Evolutionary conservation across 108 stramenopile genomes (phyloP), one percentile per base, ranked within the genome.

Genomic region (Skeletonema potamos): DNA sequence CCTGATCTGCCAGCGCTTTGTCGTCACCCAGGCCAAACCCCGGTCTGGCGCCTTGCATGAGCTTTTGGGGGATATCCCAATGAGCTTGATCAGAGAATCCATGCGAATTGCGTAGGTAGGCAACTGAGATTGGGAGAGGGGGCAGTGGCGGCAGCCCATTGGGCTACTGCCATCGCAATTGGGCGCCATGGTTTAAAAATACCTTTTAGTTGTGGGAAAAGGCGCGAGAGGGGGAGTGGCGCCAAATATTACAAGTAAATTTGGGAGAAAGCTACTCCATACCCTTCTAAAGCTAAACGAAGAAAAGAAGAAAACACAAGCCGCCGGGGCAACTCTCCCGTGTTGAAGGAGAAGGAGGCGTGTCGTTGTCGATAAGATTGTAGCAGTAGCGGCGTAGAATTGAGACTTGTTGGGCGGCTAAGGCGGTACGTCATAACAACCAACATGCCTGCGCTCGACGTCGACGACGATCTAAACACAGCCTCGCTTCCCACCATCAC

Each of bases 401-500:
- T 32, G 30, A 32, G 4, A 4, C 6, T 32, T 32, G 30, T 32
- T 6, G 39, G 1, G 39, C 13, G 1, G 13, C 39, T 4, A 11
- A 44, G 43, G 17, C 43, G n/a, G n/a, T n/a, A n/a, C n/a, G n/a
- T n/a, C 22, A 44, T 18, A 8, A 44, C 2, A 18, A 44, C 17
- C 43, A 6, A 20, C 22, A 51, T 51, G 48, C 22, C 48, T 6
- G 48, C 18, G 20, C 48, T 51, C 48, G 58, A 65, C 48, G 20
- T 51, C 48, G 58, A 65, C 15, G 57, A 57, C 12, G 57, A 56
- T 26, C 4, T 51, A 6, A 51, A 24, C 48, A 34, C 34, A 7
- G 22, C 48, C 48, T 51, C 22, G 20, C 79, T 80, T 44, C 8
- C 79, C 30, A 72, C 79, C 43, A 80, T 80, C 79, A 54, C 67